These are phyloP conservation scores for Cornus suecica DNA, from an alignment of 148 eudicot genomes.

Conservation along the genomic window DNA sequence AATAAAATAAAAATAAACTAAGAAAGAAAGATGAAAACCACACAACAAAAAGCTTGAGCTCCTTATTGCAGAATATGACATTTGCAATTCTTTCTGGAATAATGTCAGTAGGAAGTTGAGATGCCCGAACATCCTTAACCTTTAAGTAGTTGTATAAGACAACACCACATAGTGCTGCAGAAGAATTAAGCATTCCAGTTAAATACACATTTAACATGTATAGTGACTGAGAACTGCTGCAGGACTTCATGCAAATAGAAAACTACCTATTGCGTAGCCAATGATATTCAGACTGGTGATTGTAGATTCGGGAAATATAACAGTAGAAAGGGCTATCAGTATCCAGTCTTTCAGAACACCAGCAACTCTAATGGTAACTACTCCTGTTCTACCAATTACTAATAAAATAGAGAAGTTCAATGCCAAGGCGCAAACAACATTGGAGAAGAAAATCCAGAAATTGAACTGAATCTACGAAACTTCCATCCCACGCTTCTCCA, in stretches of 20 bases:
- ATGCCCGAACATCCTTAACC: slow-evolving; percentile 41
- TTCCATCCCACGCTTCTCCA: slow-evolving; percentile 23
- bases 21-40: background rate
- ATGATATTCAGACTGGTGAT: slow-evolving; percentile 17
- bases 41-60: background rate
- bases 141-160: slow-evolving; percentile 45
- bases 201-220: background rate
- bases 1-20: background rate
- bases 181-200: background rate
- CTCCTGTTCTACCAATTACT: slow-evolving; percentile 26
- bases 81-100: slow-evolving; percentile 35
- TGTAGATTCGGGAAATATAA: slow-evolving; percentile 17
- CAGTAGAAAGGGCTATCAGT: slow-evolving; percentile 20
- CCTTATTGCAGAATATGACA: slow-evolving; percentile 16
- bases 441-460: slow-evolving; percentile 22
- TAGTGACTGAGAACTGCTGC: background rate
- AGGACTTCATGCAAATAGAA: background rate
- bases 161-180: slow-evolving; percentile 46
- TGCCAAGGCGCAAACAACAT: slow-evolving; percentile 18
- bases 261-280: slow-evolving; percentile 17
- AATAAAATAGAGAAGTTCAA: slow-evolving; percentile 19
- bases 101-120: slow-evolving; percentile 31
- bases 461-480: slow-evolving; percentile 22
- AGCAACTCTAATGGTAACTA: slow-evolving; percentile 21
- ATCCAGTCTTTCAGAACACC: slow-evolving; percentile 24